Evolutionary conservation across 2,329 filamentous ascomycete genomes (phyloP).

Genomic region (Apiospora saccharicola): DNA sequence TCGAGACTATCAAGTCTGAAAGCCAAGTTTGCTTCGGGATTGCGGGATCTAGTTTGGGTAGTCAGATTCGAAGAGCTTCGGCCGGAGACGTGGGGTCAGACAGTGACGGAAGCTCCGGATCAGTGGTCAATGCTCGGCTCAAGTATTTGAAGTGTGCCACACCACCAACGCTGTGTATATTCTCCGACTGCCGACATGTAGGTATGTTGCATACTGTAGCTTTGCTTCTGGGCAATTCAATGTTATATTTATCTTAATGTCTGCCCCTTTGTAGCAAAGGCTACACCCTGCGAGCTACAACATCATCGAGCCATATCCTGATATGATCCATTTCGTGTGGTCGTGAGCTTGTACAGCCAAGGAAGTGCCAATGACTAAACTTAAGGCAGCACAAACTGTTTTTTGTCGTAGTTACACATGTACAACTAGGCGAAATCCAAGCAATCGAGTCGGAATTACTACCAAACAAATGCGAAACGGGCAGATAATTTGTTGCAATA

Average conservation of each 20-base stretch:
- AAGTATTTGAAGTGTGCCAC: neutral
- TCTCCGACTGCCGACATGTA: too few relatives aligned
- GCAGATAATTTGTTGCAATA: neutral
- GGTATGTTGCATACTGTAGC: too few relatives aligned
- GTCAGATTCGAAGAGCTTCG: slow-evolving; percentile 20
- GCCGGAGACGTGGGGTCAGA: slow-evolving; percentile 18
- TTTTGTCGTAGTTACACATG: neutral
- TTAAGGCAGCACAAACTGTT: neutral
- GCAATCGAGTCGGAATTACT: neutral
- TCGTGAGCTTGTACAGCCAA: neutral
- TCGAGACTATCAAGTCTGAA: neutral
- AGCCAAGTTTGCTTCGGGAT: slow-evolving; percentile 1
- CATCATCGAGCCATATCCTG: neutral
- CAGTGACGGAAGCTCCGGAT: slow-evolving; percentile 10
- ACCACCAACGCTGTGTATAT: neutral
- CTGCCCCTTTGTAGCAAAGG: too few relatives aligned
- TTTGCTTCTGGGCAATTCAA: too few relatives aligned
- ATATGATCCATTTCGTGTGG: neutral
- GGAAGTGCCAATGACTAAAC: neutral
- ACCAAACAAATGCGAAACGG: neutral
- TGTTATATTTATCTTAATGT: too few relatives aligned
- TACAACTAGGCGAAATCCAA: neutral
- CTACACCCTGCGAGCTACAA: too few relatives aligned
- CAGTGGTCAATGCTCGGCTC: neutral
- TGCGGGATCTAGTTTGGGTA: neutral